Evolutionary conservation across 2,329 filamentous ascomycete genomes (phyloP).

Genomic region (Achaetomium macrosporum): DNA sequence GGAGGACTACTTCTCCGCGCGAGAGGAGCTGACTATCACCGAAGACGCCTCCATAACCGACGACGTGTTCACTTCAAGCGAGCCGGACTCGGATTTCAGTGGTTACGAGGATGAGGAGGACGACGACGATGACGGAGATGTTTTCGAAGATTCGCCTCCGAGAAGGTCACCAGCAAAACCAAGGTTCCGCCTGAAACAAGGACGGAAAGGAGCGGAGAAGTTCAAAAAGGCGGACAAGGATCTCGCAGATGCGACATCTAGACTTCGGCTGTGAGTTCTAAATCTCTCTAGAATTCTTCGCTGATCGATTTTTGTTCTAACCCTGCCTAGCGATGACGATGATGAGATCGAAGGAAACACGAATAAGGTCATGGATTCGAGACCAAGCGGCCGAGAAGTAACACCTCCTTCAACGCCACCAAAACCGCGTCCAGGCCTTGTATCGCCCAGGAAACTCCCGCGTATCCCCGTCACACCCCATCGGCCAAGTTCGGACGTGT

Average conservation of each 20-base stretch:
- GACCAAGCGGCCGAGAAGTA: not conserved
- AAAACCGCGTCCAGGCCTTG: constrained; percentile 21
- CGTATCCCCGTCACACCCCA: constrained; percentile 51
- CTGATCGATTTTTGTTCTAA: not conserved
- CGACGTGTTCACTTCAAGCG: constrained; percentile 16
- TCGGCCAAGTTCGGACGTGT: constrained; percentile 48
- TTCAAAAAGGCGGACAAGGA: constrained; percentile 3
- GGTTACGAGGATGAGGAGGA: constrained; percentile 14
- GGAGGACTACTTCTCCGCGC: constrained; percentile 18
- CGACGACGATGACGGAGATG: not conserved
- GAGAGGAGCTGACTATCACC: constrained; percentile 22
- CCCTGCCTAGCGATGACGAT: not conserved
- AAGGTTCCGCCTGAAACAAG: not conserved
- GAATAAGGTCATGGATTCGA: too few species aligned
- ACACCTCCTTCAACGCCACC: constrained; percentile 20
- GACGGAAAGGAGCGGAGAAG: not conserved
- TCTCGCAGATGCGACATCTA: constrained; percentile 19
- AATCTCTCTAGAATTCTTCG: not conserved
- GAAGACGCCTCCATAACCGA: constrained; percentile 22
- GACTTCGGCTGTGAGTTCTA: constrained; percentile 18
- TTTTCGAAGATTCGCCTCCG: not conserved
- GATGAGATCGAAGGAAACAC: not conserved
- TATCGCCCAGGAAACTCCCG: constrained; percentile 32
- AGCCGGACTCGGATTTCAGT: constrained; percentile 13
- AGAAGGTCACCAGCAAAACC: not conserved